Conservation (phyloP, 176 grass and related monocot species). For the Carex scoparia region DNA sequence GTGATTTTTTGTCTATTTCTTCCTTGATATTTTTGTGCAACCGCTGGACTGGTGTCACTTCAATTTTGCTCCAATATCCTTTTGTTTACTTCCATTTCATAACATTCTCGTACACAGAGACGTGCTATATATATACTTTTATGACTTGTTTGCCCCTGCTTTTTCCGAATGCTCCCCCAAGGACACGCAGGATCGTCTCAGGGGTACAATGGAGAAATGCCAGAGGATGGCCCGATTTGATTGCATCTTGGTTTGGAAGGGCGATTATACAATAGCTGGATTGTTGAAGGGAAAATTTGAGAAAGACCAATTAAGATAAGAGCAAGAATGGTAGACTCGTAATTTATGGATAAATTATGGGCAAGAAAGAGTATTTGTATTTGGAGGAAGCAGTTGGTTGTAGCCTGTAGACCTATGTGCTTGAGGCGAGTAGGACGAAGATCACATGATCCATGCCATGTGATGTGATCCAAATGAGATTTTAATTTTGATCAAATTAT, state of each 20-base stretch:
- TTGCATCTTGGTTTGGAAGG: not conserved
- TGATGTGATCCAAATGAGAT: not conserved
- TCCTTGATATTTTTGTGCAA: not conserved
- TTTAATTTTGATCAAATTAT: not conserved
- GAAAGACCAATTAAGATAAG: constrained; percentile 19
- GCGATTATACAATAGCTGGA: not conserved
- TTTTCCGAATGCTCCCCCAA: not conserved
- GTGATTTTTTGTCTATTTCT: not conserved
- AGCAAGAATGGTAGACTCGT: constrained; percentile 4
- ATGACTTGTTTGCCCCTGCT: not conserved
- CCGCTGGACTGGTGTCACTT: not conserved
- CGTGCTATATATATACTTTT: not conserved
- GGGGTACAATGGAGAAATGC: not conserved
- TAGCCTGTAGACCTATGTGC: not conserved
- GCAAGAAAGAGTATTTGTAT: not conserved
- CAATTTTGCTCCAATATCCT: not conserved
- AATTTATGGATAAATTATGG: not conserved
- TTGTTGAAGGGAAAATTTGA: not conserved
- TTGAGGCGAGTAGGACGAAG: not conserved
- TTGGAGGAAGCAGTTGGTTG: not conserved
- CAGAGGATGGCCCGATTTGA: not conserved
- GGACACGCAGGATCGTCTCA: not conserved
- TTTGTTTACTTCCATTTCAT: not conserved
- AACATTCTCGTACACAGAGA: not conserved
- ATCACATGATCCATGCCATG: not conserved